These are phyloP conservation scores for Polyporus tsugae DNA, from an alignment of 1,284 basidiomycete species.

Conservation along the genomic window DNA sequence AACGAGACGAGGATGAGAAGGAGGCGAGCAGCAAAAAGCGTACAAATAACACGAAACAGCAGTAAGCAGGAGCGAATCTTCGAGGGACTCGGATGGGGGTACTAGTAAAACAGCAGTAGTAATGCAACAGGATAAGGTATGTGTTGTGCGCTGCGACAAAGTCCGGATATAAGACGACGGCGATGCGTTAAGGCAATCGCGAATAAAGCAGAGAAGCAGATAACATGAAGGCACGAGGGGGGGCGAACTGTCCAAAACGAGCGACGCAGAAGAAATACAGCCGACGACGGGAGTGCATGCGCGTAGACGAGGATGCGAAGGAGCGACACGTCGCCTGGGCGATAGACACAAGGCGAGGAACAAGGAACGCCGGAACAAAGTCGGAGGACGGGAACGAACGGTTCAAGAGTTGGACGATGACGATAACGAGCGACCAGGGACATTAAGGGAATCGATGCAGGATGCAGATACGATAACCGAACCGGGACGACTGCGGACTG, in stretches of 20 bases:
- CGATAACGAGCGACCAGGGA: constrained; percentile 10
- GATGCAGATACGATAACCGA: constrained; percentile 11
- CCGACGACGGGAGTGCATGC: neutral
- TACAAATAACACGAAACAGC: constrained; percentile 8
- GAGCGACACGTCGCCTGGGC: constrained; percentile 26
- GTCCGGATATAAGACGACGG: constrained; percentile 5
- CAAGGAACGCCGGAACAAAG: constrained; percentile 11
- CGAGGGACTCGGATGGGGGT: neutral
- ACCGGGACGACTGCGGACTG: constrained; percentile 8
- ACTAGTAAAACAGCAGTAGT: constrained; percentile 13
- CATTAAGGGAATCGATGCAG: constrained; percentile 18
- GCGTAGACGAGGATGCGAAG: constrained; percentile 7
- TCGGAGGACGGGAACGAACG: neutral
- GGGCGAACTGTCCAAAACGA: neutral
- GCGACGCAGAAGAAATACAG: neutral
- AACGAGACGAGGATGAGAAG: neutral
- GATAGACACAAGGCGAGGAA: constrained; percentile 12
- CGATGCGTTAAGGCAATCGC: neutral
- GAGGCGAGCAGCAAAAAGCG: neutral
- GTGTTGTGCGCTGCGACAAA: neutral
- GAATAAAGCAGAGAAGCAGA: constrained; percentile 4
- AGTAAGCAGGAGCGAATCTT: neutral
- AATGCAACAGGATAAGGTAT: constrained; percentile 12
- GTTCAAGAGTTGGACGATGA: constrained; percentile 17
- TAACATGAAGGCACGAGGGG: neutral